phyloP scores from a whole-genome alignment of 2,329 filamentous ascomycete genomes.

The Metarhizium humberi region DNA sequence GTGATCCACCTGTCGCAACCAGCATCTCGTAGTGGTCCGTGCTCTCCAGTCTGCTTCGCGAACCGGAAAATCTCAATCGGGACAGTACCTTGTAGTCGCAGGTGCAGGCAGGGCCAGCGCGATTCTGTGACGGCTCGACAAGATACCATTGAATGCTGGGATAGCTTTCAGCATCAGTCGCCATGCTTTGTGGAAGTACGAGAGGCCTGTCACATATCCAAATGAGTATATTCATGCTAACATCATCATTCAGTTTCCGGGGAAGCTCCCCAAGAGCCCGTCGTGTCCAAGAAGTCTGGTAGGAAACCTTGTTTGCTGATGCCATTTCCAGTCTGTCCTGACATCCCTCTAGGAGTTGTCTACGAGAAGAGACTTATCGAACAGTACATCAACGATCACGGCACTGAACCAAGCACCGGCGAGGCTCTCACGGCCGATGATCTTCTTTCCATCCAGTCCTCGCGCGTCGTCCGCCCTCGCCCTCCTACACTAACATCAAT shows the following conservation, averaged over 20 bases:
- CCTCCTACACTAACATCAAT: conserved; percentile 94
- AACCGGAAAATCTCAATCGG: conserved; percentile 15
- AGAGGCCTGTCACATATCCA: not conserved
- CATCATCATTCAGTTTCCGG: conserved; percentile 63
- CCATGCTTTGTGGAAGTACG: conserved; percentile 42
- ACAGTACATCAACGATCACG: conserved; percentile 87
- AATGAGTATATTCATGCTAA: not conserved
- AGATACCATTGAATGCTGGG: conserved; percentile 11
- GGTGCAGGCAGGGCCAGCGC: not conserved
- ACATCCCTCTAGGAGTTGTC: conserved; percentile 54
- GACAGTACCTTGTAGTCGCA: not conserved
- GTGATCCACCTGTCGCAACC: not conserved
- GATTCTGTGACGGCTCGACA: not conserved
- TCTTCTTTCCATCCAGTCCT: conserved; percentile 76
- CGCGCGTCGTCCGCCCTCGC: conserved; percentile 75
- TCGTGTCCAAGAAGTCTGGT: conserved; percentile 93
- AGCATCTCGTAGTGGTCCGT: conserved; percentile 2
- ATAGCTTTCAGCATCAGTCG: conserved; percentile 18
- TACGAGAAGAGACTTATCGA: conserved; percentile 95
- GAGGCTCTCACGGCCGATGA: conserved; percentile 78
- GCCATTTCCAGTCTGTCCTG: not conserved
- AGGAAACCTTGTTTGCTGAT: conserved; percentile 23
- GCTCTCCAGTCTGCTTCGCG: conserved; percentile 1
- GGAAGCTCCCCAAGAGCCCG: conserved; percentile 89
- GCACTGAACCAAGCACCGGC: conserved; percentile 82